A percentile compares a stretch with the other conserved stretches of the same genome.
Conservation (phyloP, 148 eudicot species). For the Rhododendron griersonianum region DNA sequence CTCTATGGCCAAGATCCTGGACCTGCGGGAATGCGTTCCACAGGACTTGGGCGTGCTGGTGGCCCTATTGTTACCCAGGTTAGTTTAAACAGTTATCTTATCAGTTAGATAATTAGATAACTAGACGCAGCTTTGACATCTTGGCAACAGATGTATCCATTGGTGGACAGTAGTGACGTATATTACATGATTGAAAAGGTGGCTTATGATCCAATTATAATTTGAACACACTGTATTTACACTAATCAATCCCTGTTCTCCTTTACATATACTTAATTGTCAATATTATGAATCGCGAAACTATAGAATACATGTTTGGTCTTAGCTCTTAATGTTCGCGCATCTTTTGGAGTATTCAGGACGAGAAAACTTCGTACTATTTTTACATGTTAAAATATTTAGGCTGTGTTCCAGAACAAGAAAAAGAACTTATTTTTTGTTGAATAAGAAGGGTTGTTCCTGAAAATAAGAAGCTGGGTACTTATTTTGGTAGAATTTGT, state of each 20-base stretch:
- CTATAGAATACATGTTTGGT: neutral
- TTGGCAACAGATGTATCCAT: neutral
- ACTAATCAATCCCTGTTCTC: neutral
- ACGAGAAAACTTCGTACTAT: neutral
- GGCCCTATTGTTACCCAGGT: slow-evolving; percentile 85
- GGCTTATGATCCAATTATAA: neutral
- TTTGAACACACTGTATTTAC: neutral
- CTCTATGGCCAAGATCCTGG: slow-evolving; percentile 57
- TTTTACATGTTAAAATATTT: neutral
- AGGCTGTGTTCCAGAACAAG: too few species aligned
- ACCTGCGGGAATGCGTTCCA: slow-evolving; percentile 45
- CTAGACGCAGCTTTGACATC: neutral
- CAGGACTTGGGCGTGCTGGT: slow-evolving; percentile 44
- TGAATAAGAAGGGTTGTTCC: too few species aligned
- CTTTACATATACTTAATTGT: neutral
- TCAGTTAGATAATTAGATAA: neutral
- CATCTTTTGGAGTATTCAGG: neutral
- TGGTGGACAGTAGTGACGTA: neutral
- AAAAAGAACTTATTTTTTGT: too few species aligned
- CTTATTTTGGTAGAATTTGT: too few species aligned
- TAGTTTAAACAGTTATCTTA: neutral
- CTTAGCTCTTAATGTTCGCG: neutral
- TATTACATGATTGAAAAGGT: neutral
- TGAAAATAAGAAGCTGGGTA: too few species aligned
- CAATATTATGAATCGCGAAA: neutral